Evolutionary conservation across 768 basidiomycete species (phyloP), one percentile per base, ranked within the genome.

Genomic region (Mrakia blollopis): DNA sequence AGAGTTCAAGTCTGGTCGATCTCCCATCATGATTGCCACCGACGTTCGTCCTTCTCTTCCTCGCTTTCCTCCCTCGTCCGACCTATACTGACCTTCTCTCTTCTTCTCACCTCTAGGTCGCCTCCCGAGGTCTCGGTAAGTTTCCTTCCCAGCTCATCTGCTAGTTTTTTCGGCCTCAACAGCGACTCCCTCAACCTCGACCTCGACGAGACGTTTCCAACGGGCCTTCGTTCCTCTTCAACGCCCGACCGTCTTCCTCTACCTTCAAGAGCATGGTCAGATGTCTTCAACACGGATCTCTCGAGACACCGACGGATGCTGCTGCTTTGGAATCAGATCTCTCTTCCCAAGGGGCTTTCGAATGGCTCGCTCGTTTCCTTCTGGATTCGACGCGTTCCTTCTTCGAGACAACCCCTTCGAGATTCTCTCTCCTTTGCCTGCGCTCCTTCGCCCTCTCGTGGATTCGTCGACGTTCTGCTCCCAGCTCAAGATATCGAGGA

Each of bases 121-220:
- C 96, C 78, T 97, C 94, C 83, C 95, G 96, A 89, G 96, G 96
- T 89, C 90, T 99, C 83, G 97, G 97, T 98, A 91, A 87, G 96
- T 94, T 79, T 81, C 75, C 63, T 73, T 78, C 74, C 72, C 21
- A 8, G 35, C 52, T 73, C 37, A 37, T 60, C 54, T 14, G 23
- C 30, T 62, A 37, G n/a, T 61, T 37, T 28, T 41, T 14, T 39
- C 16, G 3, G 13, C 41, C 32, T 63, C 28, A n/a, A 28, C 61
- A 62, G 65, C 39, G 35, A n/a, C 35, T 37, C 65, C 35, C 6
- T 39, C 23, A 39, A 41, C 35, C 65, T 35, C 21, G 65, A 41
- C 32, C 65, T 35, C 35, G 65, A 68, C 65, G 25, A 16, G 35
- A 39, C 65, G 37, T 68, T 37, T 50, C 35, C 35, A 9, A n/a